These are phyloP conservation scores for Aspergillus eucalypticola DNA, from an alignment of 2,329 filamentous ascomycete genomes.

Conservation along the genomic window DNA sequence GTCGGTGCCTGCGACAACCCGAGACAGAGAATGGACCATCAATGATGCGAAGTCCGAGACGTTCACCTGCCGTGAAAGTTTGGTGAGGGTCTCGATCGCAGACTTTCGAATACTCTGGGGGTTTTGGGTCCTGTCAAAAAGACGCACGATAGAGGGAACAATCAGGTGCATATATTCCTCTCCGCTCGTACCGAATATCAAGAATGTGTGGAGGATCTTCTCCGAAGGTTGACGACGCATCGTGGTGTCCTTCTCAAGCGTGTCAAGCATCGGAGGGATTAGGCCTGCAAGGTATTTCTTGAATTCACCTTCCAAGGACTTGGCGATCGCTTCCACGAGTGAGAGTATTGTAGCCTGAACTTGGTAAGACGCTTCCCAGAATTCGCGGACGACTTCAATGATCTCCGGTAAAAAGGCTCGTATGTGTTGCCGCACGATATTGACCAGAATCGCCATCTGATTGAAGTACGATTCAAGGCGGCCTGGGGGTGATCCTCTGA, in stretches of 20 bases:
- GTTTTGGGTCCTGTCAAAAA: slow-evolving; percentile 87
- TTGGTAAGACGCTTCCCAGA: slow-evolving; percentile 78
- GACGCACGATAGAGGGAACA: slow-evolving; percentile 88
- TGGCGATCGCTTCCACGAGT: slow-evolving; percentile 89
- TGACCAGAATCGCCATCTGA: slow-evolving; percentile 87
- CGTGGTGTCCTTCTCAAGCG: slow-evolving; percentile 82
- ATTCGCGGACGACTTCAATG: slow-evolving; percentile 81
- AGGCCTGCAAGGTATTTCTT: slow-evolving; percentile 90
- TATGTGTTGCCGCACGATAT: slow-evolving; percentile 95
- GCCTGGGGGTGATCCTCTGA: slow-evolving; percentile 73
- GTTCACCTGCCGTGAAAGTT: slow-evolving; percentile 93
- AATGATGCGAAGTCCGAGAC: slow-evolving; percentile 95
- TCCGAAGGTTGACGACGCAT: slow-evolving; percentile 79
- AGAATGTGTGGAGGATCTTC: slow-evolving; percentile 87
- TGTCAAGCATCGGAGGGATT: slow-evolving; percentile 89
- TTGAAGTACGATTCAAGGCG: slow-evolving; percentile 96
- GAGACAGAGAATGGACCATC: slow-evolving; percentile 89
- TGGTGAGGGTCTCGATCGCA: slow-evolving; percentile 92
- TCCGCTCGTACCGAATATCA: slow-evolving; percentile 91
- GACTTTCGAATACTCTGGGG: slow-evolving; percentile 77
- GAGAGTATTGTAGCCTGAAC: slow-evolving; percentile 89
- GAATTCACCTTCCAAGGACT: slow-evolving; percentile 94
- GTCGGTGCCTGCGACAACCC: slow-evolving; percentile 75
- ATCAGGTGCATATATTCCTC: slow-evolving; percentile 99
- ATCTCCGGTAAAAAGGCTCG: slow-evolving; percentile 86